Base-by-base conservation (phyloP, 1,139 yeast genomes). In the Kluyveromyces marxianus region DNA sequence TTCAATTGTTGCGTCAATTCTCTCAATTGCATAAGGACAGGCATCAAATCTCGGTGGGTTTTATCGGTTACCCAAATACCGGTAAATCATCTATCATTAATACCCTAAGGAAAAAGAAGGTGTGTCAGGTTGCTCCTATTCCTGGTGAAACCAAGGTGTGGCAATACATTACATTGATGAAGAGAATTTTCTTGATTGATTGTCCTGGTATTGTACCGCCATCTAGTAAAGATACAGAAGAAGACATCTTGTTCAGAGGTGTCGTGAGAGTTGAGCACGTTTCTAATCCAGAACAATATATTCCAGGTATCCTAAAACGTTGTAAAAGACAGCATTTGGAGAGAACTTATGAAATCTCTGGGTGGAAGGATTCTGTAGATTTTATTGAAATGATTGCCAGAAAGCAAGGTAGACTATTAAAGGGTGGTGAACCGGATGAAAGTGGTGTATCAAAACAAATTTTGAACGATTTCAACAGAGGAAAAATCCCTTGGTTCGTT, bases 121-220 rank as follows among this genome's bases (percentile, higher is more conserved):
- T 92, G 39, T 94, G 98, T 70, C 83, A 78, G 41, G 97, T 92
- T 43, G 98, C 98, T 2, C 98, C 98, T 42, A 89, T 92, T 58
- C 98, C 98, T 30, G 98, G 98, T 64, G 98, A 92, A 65, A 92
- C 98, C 40, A 92, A 92, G 69, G 97, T 92, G 39, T 92, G 98
- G 98, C 98, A 92, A 72, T 92, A 92, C 70, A 89, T 92, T 60
- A 90, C 98, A 2, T 74, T 92, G 61, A 92, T 92, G 97, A 89
- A 90, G 74, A 78, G 90, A 57, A 92, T 92, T 46, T 92, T 89
- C 68, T 73, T 92, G 59, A 92, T 92, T 60, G 98, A 92, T 69
- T 92, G 98, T 72, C 98, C 98, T 2, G 98, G 98, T 68, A 90
- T 92, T 63, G 98, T 94, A 4, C 98, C 98, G 6, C 98, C 98